phyloP scores from a whole-genome alignment of 495 filamentous ascomycete genomes.

The Astrothelium macrocarpum region DNA sequence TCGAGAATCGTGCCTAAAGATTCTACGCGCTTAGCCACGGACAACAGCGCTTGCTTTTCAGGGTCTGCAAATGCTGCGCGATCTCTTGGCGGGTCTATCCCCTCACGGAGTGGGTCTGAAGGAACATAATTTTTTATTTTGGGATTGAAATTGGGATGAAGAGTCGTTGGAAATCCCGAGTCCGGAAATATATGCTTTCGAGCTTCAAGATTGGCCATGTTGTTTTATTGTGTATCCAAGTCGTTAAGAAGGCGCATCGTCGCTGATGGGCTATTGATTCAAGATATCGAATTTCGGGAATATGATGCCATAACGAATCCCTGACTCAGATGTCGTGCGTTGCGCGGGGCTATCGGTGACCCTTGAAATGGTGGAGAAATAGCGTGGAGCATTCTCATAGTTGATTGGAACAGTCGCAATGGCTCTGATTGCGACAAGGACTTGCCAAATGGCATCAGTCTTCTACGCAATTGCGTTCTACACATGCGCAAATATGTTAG shows the following conservation, averaged over 20 bases:
- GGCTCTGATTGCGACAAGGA: neutral
- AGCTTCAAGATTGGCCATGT: constrained; percentile 13
- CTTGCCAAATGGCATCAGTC: neutral
- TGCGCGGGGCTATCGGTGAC: neutral
- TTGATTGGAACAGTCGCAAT: neutral
- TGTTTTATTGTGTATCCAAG: neutral
- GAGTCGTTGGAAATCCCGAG: constrained; percentile 12
- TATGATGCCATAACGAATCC: neutral
- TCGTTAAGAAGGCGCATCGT: neutral
- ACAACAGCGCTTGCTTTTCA: constrained; percentile 40
- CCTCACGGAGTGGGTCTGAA: constrained; percentile 36
- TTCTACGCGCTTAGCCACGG: constrained; percentile 38
- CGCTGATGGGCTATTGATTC: neutral
- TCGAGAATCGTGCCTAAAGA: constrained; percentile 21
- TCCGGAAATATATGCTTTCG: constrained; percentile 16
- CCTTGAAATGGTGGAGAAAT: neutral
- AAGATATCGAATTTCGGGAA: neutral
- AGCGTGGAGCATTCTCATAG: neutral
- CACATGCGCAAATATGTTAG: neutral
- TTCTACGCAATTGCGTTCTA: neutral
- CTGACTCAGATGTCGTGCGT: neutral
- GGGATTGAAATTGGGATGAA: constrained; percentile 27
- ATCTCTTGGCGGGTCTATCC: constrained; percentile 38
- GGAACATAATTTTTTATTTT: constrained; percentile 41
- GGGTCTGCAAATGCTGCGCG: constrained; percentile 44